Evolutionary conservation across 805 yeast species (phyloP), one percentile per base, ranked within the genome.

Genomic region (Wickerhamiella nectarea): DNA sequence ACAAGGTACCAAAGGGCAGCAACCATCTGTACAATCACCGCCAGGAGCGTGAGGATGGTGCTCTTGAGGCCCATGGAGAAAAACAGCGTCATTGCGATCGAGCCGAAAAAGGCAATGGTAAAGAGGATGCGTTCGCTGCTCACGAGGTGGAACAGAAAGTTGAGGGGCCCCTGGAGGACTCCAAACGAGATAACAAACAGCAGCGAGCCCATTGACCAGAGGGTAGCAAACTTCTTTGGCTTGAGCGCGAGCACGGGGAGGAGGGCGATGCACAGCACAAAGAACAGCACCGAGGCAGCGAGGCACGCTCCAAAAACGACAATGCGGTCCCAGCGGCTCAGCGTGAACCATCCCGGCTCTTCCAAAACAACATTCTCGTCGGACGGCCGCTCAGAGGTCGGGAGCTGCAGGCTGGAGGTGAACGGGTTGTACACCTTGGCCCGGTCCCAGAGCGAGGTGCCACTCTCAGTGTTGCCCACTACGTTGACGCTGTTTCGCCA

Each of bases 1-100:
- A 89, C 69, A 0, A 91, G 78, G 60, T 91, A 91, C 68, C 87
- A 87, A 4, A 85, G 55, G n/a, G 91, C 86, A 1, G 95, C 89
- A 45, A 91, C 61, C 7, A 87, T 66, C 60, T 91, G 96, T 9
- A 82, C 61, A 2, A 80, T 61, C 35, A 91, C 80, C 25, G 85
- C 76, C 10, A 85, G 56, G 9, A 91, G 62, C 0, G 97, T 85
- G 41, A 86, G 63, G 6, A 91, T 55, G 0, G 94, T 77, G 44
- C 81, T 76, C 53, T 77, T 80, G 52, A 78, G 57, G 22, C 79
- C 66, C 5, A 84, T 73, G 17, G 94, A 78, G 57, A 80, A 78
- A 57, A 82, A 80, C 38, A 91, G 67, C 0, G 98, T 91, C 44
- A 77, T 62, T 14, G 80, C 52, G 45, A 89, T 84, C 36, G 89